Percentiles rank a stretch among this genome's conserved stretches.
These are phyloP conservation scores for Tagetes erecta DNA, from an alignment of 129 eudicot species.

Conservation along the genomic window DNA sequence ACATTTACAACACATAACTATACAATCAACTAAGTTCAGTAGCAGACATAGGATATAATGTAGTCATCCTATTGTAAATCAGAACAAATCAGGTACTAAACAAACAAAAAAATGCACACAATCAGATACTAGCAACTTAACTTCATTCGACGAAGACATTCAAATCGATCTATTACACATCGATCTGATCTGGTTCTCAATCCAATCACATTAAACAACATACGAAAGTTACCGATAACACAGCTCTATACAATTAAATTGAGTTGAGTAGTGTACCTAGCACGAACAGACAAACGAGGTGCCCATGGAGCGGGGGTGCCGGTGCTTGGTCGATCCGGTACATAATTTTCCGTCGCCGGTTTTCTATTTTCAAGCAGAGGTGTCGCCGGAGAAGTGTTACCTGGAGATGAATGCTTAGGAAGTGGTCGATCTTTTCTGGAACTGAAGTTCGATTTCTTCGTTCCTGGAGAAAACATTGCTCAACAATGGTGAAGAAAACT, in stretches of 20 bases:
- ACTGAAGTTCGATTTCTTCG: conserved; percentile 50
- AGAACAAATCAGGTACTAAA: background rate
- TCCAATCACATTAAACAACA: conserved; percentile 6
- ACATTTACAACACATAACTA: too few relatives aligned
- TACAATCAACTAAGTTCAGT: too few relatives aligned
- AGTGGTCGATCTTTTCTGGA: conserved; percentile 36
- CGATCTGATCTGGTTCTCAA: conserved; percentile 8
- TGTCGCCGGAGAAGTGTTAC: conserved; percentile 43
- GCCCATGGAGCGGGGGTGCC: conserved; percentile 99
- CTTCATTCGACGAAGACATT: background rate
- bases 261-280: conserved; percentile 51
- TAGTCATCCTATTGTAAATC: background rate
- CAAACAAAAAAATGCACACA: conserved; percentile 5
- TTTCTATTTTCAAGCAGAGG: conserved; percentile 43
- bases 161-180: background rate
- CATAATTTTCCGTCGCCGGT: conserved; percentile 30
- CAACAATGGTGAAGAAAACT: conserved; percentile 13
- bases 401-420: conserved; percentile 26
- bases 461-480: conserved; percentile 71
- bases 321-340: conserved; percentile 76
- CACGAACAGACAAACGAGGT: conserved; percentile 79
- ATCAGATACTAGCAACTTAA: background rate
- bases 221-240: conserved; percentile 2
- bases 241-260: background rate
- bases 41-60: background rate